Evolutionary conservation across 1,284 basidiomycete genomes (phyloP).

Genomic region (Somion occarium): DNA sequence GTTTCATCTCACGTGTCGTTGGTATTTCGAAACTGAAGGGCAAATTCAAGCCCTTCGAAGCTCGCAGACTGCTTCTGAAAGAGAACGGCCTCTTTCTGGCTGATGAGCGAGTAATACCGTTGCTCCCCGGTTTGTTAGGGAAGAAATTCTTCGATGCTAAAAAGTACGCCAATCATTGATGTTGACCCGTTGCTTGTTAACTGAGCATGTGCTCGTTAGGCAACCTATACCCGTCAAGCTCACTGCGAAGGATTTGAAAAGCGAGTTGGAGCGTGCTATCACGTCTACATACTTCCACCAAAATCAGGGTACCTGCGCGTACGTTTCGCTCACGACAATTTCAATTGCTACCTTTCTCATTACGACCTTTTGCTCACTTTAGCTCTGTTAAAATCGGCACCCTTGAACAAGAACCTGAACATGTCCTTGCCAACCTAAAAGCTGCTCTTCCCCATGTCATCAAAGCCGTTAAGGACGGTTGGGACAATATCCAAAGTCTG

Average conservation of each 20-base stretch:
- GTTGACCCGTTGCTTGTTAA: neutral
- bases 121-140: slow-evolving; percentile 85
- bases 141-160: slow-evolving; percentile 92
- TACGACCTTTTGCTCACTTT: slow-evolving; percentile 2
- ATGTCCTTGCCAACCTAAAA: slow-evolving; percentile 79
- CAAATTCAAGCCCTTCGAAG: slow-evolving; percentile 93
- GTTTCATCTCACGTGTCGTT: slow-evolving; percentile 90
- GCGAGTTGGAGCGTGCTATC: slow-evolving; percentile 87
- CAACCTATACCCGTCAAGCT: slow-evolving; percentile 92
- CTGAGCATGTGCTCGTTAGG: slow-evolving; percentile 36
- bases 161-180: slow-evolving; percentile 58
- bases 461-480: slow-evolving; percentile 70
- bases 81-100: slow-evolving; percentile 93
- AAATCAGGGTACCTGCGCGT: slow-evolving; percentile 90
- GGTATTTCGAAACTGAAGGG: slow-evolving; percentile 87
- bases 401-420: slow-evolving; percentile 65
- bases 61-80: slow-evolving; percentile 77
- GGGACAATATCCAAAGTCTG: slow-evolving; percentile 90
- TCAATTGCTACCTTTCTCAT: too few species aligned
- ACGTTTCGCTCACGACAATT: slow-evolving; percentile 29
- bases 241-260: slow-evolving; percentile 82
- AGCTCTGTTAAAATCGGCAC: slow-evolving; percentile 86
- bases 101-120: slow-evolving; percentile 85
- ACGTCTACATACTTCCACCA: slow-evolving; percentile 92
- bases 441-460: slow-evolving; percentile 78